Evolutionary conservation across 176 grass and related monocot species (phyloP).

Genomic region (Coix lacrymajobi): DNA sequence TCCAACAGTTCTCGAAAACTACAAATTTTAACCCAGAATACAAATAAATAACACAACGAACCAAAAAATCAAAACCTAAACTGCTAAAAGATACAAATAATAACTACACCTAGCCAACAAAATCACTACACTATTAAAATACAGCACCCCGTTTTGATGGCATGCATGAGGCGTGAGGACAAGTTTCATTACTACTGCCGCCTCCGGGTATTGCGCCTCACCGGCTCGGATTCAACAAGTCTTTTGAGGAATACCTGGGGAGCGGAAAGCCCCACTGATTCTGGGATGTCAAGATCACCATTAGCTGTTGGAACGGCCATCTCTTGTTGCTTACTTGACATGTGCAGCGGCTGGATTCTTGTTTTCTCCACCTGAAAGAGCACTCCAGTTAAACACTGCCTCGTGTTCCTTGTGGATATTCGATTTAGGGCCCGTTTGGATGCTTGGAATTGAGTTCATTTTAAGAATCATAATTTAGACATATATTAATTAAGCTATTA

Average conservation of each 20-base stretch:
- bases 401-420: neutral
- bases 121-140: neutral
- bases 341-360: constrained; percentile 47
- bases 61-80: neutral
- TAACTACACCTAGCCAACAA: neutral
- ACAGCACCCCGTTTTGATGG: neutral
- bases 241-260: constrained; percentile 35
- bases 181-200: neutral
- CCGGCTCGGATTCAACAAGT: constrained; percentile 29
- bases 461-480: too few relatives aligned
- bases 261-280: constrained; percentile 58
- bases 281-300: constrained; percentile 72
- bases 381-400: neutral
- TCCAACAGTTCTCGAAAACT: neutral
- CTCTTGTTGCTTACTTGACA: constrained; percentile 26
- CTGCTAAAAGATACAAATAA: neutral
- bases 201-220: constrained; percentile 37
- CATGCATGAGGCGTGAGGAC: neutral
- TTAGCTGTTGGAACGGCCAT: constrained; percentile 31
- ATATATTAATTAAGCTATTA: too few relatives aligned
- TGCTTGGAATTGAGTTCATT: too few relatives aligned
- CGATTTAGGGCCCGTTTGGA: too few relatives aligned
- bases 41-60: constrained; percentile 19
- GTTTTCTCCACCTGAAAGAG: constrained; percentile 57
- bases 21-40: neutral